Conservation (phyloP, 257 asterid species). For the Primulina eburnea region DNA sequence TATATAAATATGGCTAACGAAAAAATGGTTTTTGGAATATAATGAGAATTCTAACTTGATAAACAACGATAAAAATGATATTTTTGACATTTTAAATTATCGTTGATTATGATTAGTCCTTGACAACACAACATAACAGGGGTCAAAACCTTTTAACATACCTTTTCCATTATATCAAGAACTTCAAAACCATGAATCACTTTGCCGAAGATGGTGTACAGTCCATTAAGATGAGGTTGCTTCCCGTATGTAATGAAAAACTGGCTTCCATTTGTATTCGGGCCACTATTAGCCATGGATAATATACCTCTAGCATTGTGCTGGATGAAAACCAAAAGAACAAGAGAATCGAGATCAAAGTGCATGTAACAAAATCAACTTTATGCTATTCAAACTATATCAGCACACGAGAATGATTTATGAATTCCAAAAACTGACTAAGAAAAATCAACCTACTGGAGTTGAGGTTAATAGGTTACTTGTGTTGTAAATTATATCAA, state of each 20-base stretch:
- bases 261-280: slow-evolving; percentile 97
- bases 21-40: no score
- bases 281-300: slow-evolving; percentile 94
- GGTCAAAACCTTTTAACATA: slow-evolving; percentile 18
- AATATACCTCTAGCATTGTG: slow-evolving; percentile 96
- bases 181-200: slow-evolving; percentile 96
- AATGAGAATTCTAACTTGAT: no score
- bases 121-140: background rate
- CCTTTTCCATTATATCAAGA: slow-evolving; percentile 99
- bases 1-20: background rate
- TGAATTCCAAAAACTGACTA: slow-evolving; percentile 6
- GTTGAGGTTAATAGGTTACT: background rate
- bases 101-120: background rate
- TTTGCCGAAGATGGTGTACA: slow-evolving; percentile 87
- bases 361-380: slow-evolving; percentile 15
- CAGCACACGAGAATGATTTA: background rate
- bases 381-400: slow-evolving; percentile 5
- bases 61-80: background rate
- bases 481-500: background rate
- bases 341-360: slow-evolving; percentile 4
- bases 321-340: slow-evolving; percentile 39
- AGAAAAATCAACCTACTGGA: background rate
- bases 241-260: slow-evolving; percentile 77
- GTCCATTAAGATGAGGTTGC: slow-evolving; percentile 93
- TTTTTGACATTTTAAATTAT: background rate